Evolutionary conservation across 768 basidiomycete species (phyloP), one percentile per base, ranked within the genome.

Genomic region (Baorangia bicolor): DNA sequence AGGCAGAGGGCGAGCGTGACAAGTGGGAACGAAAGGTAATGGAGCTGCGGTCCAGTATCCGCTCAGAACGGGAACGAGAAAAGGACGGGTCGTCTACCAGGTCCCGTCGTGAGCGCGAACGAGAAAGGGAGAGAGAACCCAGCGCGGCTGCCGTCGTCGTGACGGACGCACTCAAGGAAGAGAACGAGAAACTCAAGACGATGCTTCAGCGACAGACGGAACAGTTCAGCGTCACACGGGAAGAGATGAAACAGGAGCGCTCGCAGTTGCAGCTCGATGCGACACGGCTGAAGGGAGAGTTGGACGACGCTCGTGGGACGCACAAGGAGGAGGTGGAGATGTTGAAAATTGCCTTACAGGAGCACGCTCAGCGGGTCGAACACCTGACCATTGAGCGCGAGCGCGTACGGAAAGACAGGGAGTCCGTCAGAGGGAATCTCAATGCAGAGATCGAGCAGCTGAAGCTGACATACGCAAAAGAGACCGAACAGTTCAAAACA

Each of bases 361-460:
- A 66, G 12, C 60, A 69, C 25, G 51, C 10, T 7, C 57, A 40
- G 14, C 67, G 63, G 37, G 14, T 65, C 8, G 67, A 66, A 25
- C 44, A 58, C 35, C 41, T 70, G 39, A 46, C 60, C 5, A n/a
- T 45, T 18, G 68, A 66, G 16, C 62, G 66, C 41, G 71, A 71
- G 3, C 64, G 68, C 13, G 6, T 63, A 20, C 56, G 62, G 35
- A 69, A 53, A 40, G 69, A 69, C 1, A 62, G 53, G 31, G 71
- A 71, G 11, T 44, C 54, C 10, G 6, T 56, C n/a, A 57, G 39
- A 18, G 46, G 42, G 3, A 56, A 14, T n/a, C 49, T 69, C 33
- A 49, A n/a, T 25, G 49, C 48, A 27, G 66, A 73, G 49, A 60
- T 68, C 34, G 66, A 66, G 12, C 62, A 49, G 25, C 37, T 72